Conservation (phyloP, 2,329 filamentous ascomycete species). For the Acrocalymma vagum region DNA sequence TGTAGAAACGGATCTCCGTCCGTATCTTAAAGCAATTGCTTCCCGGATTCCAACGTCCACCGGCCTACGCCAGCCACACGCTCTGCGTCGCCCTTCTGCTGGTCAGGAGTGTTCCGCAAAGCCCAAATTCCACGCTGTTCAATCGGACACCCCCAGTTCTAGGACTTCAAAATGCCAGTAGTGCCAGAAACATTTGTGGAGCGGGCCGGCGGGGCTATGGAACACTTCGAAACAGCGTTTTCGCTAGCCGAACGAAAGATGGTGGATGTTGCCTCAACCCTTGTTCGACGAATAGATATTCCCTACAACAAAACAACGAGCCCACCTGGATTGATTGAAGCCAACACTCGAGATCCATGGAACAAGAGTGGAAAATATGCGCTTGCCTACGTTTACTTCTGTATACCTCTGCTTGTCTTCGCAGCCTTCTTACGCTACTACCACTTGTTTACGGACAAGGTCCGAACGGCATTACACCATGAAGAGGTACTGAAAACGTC, state of each 20-base stretch:
- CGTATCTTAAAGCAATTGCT: conserved; percentile 30
- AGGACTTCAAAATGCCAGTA: conserved; percentile 41
- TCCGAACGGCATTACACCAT: conserved; percentile 87
- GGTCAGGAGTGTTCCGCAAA: conserved; percentile 41
- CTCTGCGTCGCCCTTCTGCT: conserved; percentile 41
- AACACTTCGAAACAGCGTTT: conserved; percentile 34
- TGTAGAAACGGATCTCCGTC: conserved; percentile 38
- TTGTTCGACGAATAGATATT: conserved; percentile 61
- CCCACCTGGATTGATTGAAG: conserved; percentile 63
- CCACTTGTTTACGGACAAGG: conserved; percentile 93
- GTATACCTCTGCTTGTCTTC: conserved; percentile 72
- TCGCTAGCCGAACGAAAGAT: conserved; percentile 39
- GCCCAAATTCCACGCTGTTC: conserved; percentile 16
- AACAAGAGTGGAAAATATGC: conserved; percentile 83
- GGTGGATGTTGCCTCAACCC: conserved; percentile 32
- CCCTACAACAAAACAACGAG: conserved; percentile 64
- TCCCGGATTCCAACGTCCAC: conserved; percentile 17
- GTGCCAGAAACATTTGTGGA: conserved; percentile 38
- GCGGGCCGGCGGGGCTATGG: conserved; percentile 37
- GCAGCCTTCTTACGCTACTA: conserved; percentile 78
- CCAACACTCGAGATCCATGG: conserved; percentile 77
- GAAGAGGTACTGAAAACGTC: conserved; percentile 77
- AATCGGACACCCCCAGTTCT: conserved; percentile 14
- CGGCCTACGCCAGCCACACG: conserved; percentile 24
- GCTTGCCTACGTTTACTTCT: conserved; percentile 88